Evolutionary conservation across 2,329 filamentous ascomycete species (phyloP).

Genomic region (Colletotrichum karsti): DNA sequence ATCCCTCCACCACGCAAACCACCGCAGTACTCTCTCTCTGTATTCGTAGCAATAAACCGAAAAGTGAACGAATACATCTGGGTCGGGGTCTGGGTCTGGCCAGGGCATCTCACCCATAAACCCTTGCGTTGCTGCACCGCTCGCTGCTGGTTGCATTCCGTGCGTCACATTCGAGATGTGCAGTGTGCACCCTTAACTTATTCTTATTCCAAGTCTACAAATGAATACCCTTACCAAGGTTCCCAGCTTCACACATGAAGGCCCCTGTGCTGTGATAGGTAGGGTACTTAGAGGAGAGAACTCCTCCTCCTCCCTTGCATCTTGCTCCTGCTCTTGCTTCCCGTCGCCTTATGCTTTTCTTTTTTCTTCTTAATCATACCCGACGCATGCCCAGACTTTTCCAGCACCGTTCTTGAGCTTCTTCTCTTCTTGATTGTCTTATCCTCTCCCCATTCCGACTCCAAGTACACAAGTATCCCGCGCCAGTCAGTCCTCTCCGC

Average conservation of each 20-base stretch:
- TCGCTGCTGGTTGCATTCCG: slow-evolving; percentile 9
- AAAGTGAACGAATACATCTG: too few relatives aligned
- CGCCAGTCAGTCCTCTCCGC: neutral
- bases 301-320: neutral
- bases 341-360: neutral
- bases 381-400: slow-evolving; percentile 23
- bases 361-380: neutral
- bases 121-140: neutral
- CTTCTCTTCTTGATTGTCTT: slow-evolving; percentile 7
- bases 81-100: neutral
- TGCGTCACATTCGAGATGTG: slow-evolving; percentile 22
- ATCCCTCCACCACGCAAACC: too few relatives aligned
- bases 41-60: too few relatives aligned
- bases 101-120: neutral
- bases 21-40: too few relatives aligned
- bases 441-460: neutral
- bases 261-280: too few relatives aligned
- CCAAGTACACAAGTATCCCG: neutral
- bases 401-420: slow-evolving; percentile 14
- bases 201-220: neutral
- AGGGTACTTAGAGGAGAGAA: slow-evolving; percentile 14
- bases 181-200: slow-evolving; percentile 12
- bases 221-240: too few relatives aligned
- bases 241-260: too few relatives aligned
- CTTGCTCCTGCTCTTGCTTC: neutral